These are phyloP conservation scores for Syzygium aqueum DNA, from an alignment of 345 rosid genomes.

Conservation along the genomic window DNA sequence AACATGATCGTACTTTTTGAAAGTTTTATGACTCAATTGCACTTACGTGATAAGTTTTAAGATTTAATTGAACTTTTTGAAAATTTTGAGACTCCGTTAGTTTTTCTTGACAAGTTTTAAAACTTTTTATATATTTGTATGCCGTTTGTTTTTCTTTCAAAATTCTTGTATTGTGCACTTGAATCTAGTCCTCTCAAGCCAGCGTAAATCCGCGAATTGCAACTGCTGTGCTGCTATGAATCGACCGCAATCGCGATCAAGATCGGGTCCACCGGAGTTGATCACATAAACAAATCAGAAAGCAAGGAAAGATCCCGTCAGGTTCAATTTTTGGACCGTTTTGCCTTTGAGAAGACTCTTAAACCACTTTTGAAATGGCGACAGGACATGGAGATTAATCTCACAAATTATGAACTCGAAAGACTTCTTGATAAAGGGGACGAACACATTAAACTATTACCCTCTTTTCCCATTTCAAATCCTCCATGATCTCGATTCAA, in stretches of 20 bases:
- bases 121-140: no score
- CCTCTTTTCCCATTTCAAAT: background rate
- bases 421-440: background rate
- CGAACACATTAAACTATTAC: background rate
- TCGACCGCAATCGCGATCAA: background rate
- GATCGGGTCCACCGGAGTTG: background rate
- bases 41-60: no score
- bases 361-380: background rate
- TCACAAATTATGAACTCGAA: background rate
- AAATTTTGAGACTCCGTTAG: no score
- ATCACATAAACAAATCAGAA: background rate
- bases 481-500: background rate
- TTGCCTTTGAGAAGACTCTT: background rate
- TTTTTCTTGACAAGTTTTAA: no score
- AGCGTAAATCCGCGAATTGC: background rate
- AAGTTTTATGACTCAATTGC: no score
- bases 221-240: background rate
- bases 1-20: no score
- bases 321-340: background rate
- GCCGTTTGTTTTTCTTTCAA: background rate
- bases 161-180: background rate
- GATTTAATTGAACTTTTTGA: no score
- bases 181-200: background rate
- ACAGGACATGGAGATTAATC: background rate
- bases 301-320: background rate